Evolutionary conservation across 164 flowering plant genomes (phyloP).

Genomic region (Vitis amurensis): DNA sequence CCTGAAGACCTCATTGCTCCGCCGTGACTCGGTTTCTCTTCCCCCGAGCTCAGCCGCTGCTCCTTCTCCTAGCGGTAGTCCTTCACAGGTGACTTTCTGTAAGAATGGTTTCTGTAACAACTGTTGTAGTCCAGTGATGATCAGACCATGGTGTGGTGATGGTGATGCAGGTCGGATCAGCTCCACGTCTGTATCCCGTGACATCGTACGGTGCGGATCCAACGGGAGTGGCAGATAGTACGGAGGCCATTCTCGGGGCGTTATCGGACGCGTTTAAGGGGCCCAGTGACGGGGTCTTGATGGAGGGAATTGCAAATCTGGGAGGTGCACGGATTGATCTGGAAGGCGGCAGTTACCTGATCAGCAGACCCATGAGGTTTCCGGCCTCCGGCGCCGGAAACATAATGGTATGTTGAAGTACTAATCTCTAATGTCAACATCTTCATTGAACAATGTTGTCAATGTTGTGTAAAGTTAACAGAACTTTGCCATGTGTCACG

Average conservation of each 20-base stretch:
- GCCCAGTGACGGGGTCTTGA: slow-evolving; percentile 33
- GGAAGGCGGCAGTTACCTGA: slow-evolving; percentile 74
- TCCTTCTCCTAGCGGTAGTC: slow-evolving; percentile 14
- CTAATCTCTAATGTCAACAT: no score
- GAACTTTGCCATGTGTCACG: no score
- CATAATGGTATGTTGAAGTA: slow-evolving; percentile 48
- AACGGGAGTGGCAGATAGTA: slow-evolving; percentile 76
- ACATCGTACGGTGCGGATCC: slow-evolving; percentile 87
- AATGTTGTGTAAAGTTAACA: no score
- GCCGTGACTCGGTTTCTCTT: slow-evolving; percentile 18
- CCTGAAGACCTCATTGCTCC: slow-evolving; percentile 25
- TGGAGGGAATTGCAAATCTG: slow-evolving; percentile 66
- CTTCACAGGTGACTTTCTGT: slow-evolving; percentile 13
- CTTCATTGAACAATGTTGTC: no score
- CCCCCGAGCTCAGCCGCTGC: not conserved
- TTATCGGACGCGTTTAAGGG: slow-evolving; percentile 58
- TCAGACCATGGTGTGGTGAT: slow-evolving; percentile 3
- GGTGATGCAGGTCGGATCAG: slow-evolving; percentile 19
- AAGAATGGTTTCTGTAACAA: not conserved
- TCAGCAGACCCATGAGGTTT: slow-evolving; percentile 64
- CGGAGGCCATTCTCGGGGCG: slow-evolving; percentile 61
- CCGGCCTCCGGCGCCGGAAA: slow-evolving; percentile 75
- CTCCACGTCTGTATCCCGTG: slow-evolving; percentile 41
- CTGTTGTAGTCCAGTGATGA: not conserved
- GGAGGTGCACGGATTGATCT: slow-evolving; percentile 77